Evolutionary conservation across 1,284 basidiomycete species (phyloP).

Genomic region (Fistulina hepatica): DNA sequence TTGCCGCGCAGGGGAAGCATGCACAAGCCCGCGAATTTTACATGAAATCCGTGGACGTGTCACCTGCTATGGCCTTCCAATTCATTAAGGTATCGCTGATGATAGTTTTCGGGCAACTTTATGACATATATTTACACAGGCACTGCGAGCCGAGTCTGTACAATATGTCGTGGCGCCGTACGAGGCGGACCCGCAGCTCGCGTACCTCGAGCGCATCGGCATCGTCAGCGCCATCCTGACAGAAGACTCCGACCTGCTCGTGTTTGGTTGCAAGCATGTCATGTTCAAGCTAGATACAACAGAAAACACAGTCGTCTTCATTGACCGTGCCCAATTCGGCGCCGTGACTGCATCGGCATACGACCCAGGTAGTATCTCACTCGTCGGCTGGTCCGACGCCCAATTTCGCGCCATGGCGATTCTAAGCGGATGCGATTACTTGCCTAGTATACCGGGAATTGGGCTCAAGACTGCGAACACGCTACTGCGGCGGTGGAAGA

Average conservation of each 20-base stretch:
- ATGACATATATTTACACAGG: conserved; percentile 36
- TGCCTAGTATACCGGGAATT: conserved; percentile 87
- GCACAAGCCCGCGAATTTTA: conserved; percentile 81
- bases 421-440: conserved; percentile 94
- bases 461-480: conserved; percentile 92
- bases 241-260: conserved; percentile 96
- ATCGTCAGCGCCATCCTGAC: conserved; percentile 90
- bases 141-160: conserved; percentile 68
- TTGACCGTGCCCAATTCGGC: conserved; percentile 72
- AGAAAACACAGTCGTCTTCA: conserved; percentile 66
- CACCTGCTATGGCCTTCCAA: conserved; percentile 95
- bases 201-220: conserved; percentile 79
- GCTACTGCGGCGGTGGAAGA: conserved; percentile 76
- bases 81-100: conserved; percentile 72
- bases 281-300: conserved; percentile 78
- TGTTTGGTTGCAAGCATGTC: conserved; percentile 87
- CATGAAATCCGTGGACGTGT: conserved; percentile 90
- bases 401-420: conserved; percentile 96
- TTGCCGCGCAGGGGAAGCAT: conserved; percentile 70
- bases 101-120: neutral
- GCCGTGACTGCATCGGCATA: conserved; percentile 47
- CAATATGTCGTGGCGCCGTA: conserved; percentile 94
- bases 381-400: conserved; percentile 80
- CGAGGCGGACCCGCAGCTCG: conserved; percentile 96
- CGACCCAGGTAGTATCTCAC: conserved; percentile 53